Conservation (phyloP, 495 filamentous ascomycete genomes). For the Penicillium canescens region DNA sequence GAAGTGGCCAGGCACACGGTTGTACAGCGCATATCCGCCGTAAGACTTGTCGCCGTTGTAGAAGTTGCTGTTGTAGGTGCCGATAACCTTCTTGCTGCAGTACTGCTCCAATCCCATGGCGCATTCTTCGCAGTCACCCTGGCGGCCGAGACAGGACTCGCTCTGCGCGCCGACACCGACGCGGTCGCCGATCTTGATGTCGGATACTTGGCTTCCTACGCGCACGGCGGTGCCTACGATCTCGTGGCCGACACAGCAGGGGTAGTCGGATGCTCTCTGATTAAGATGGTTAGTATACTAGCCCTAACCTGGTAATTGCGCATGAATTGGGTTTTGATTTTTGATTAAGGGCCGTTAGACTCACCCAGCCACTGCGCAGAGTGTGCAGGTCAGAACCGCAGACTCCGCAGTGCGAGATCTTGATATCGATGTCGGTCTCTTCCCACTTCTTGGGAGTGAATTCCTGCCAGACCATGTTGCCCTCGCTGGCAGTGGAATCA, state of each 20-base stretch:
- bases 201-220: constrained; percentile 64
- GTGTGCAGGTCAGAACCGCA: constrained; percentile 69
- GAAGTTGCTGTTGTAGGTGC: constrained; percentile 40
- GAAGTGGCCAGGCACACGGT: constrained; percentile 71
- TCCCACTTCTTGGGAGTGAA: constrained; percentile 81
- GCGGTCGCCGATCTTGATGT: constrained; percentile 79
- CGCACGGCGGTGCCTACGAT: constrained; percentile 77
- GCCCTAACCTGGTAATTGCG: too few relatives aligned
- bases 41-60: constrained; percentile 61
- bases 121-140: constrained; percentile 70
- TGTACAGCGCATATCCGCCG: constrained; percentile 71
- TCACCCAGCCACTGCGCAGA: constrained; percentile 70
- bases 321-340: too few relatives aligned
- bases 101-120: constrained; percentile 62
- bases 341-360: constrained; percentile 6
- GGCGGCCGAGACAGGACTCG: constrained; percentile 62
- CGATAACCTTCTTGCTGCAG: constrained; percentile 59
- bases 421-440: constrained; percentile 70
- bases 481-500: constrained; percentile 55
- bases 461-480: constrained; percentile 75
- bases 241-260: constrained; percentile 80
- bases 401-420: constrained; percentile 45
- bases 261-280: constrained; percentile 59
- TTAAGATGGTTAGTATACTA: constrained; percentile 2
- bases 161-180: constrained; percentile 87